phyloP scores from a whole-genome alignment of 129 eudicot species.

The Glebionis coronaria region DNA sequence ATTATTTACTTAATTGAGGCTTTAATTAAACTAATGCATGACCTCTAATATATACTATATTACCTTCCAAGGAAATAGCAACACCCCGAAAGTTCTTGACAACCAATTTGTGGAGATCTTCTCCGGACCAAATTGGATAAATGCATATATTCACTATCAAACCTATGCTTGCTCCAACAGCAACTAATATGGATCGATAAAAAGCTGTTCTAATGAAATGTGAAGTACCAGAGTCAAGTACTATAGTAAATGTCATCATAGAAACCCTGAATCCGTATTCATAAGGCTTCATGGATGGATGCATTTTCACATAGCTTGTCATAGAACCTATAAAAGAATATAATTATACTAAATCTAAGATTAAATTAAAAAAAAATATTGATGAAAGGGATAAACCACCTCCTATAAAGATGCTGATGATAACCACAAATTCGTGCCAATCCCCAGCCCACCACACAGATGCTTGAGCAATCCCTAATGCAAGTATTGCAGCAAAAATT shows the following conservation, averaged over 20 bases:
- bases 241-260: conserved; percentile 66
- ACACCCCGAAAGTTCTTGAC: conserved; percentile 82
- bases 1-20: not conserved
- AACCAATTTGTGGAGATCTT: conserved; percentile 82
- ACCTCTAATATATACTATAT: not conserved
- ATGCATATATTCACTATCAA: conserved; percentile 67
- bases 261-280: conserved; percentile 86
- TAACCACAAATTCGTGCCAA: conserved; percentile 53
- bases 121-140: conserved; percentile 91
- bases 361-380: not conserved
- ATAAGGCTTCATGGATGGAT: conserved; percentile 73
- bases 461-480: conserved; percentile 61
- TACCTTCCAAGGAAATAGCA: conserved; percentile 90
- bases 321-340: conserved; percentile 40
- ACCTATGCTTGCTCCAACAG: conserved; percentile 59
- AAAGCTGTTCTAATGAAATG: conserved; percentile 56
- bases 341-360: not conserved
- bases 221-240: conserved; percentile 65
- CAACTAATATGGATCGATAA: conserved; percentile 66
- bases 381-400: conserved; percentile 19
- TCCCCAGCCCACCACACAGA: conserved; percentile 43
- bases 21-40: too few relatives aligned
- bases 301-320: conserved; percentile 62
- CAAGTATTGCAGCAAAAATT: conserved; percentile 59
- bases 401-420: conserved; percentile 61